Base-by-base conservation (phyloP, 495 filamentous ascomycete species). In the Hypoxylon intermedium region DNA sequence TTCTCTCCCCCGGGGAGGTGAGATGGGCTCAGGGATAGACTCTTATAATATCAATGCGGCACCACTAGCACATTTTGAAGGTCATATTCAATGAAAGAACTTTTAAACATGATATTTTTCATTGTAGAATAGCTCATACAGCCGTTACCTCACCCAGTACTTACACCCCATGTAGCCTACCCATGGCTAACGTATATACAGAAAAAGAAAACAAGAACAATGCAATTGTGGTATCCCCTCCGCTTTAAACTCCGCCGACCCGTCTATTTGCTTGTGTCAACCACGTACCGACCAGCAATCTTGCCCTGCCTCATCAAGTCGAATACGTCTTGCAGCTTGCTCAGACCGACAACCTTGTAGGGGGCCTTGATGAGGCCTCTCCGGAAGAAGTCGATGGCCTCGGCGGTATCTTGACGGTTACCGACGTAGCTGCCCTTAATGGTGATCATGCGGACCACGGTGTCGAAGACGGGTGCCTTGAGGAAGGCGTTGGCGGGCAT, bases 361-460 rank as follows among this genome's bases (percentile, higher is more conserved):
- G 93, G 93, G 0, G 87, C 87, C 55, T 90, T 87, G 82, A 97
- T 90, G 59, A 94, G 70, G 2, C 93, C 93, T 12, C 90, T 80
- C 23, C 82, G 72, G 77, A 85, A 96, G 81, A 97, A 97, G 64
- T 96, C 93, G 38, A 97, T 74, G 6, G 92, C 92, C 73, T 97
- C 93, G 11, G 84, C 79, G 0, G 83, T 88, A 67, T 98, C 93
- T 71, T 89, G 85, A 38, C 90, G 84, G 74, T 93, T 96, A 36
- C 93, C 93, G 57, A 97, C 93, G 68, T 97, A 97, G 60, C 85
- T 89, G 37, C 93, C 93, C 79, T 90, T 92, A 82, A 98, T 97
- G 60, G 75, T 88, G 75, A 97, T 88, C 91, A 96, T 96, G 43
- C 78, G 70, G 60, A 92, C 82, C 20, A 97, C 93, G 2, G 88